phyloP scores from a whole-genome alignment of 768 basidiomycete species.

The Sporobolomyces pararoseus region DNA sequence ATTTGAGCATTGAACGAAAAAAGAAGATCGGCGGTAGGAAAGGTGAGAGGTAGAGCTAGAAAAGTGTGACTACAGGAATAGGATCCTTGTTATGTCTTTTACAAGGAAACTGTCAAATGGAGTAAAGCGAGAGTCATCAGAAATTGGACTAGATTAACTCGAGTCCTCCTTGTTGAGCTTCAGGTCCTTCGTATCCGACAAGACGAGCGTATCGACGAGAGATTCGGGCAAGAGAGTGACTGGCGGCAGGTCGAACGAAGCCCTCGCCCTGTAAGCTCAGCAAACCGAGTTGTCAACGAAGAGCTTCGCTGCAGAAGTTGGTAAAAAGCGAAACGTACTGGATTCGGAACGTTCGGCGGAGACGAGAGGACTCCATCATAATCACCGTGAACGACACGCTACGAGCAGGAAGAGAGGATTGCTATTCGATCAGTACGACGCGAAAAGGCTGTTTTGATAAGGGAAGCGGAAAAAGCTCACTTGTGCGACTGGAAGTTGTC shows the following conservation, averaged over 20 bases:
- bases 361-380: neutral
- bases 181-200: neutral
- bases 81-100: too few species aligned
- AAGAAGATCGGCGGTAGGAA: too few species aligned
- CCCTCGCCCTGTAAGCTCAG: neutral
- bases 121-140: too few species aligned
- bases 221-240: slow-evolving; percentile 7
- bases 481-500: neutral
- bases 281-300: neutral
- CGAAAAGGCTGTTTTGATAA: neutral
- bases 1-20: too few species aligned
- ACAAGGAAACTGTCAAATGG: too few species aligned
- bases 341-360: neutral
- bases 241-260: neutral
- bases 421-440: too few species aligned
- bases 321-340: neutral
- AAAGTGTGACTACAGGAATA: too few species aligned
- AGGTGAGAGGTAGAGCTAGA: too few species aligned
- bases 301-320: neutral
- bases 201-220: neutral
- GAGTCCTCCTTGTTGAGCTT: neutral
- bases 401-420: neutral
- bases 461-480: neutral
- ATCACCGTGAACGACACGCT: neutral
- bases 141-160: too few species aligned